Evolutionary conservation across 1,284 basidiomycete genomes (phyloP).

Genomic region (Ganoderma sinense): DNA sequence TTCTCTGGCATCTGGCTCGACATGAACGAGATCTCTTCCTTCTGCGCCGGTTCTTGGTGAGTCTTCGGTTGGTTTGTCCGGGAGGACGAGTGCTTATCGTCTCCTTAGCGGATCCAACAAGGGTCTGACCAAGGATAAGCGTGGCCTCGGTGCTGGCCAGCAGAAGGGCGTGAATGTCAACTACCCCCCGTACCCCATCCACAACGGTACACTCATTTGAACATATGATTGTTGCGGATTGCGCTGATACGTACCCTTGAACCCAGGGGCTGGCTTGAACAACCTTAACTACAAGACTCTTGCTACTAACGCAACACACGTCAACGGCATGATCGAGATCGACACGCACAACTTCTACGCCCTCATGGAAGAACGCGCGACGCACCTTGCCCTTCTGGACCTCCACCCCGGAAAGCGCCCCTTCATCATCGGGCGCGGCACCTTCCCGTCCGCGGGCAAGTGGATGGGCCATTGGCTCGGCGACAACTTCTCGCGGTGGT

Average conservation of each 20-base stretch:
- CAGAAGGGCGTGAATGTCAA: conserved; percentile 58
- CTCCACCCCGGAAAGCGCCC: conserved; percentile 64
- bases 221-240: not conserved
- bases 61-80: conserved; percentile 26
- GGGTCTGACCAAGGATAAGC: conserved; percentile 58
- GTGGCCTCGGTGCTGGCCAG: conserved; percentile 51
- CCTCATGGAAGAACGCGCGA: conserved; percentile 68
- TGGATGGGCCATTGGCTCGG: conserved; percentile 62
- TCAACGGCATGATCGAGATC: conserved; percentile 59
- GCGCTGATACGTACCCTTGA: conserved; percentile 3
- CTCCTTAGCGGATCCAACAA: conserved; percentile 54
- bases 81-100: not conserved
- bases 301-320: conserved; percentile 68
- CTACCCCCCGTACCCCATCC: conserved; percentile 71
- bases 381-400: conserved; percentile 60
- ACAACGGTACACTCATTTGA: conserved; percentile 58
- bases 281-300: conserved; percentile 57
- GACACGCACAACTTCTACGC: conserved; percentile 75
- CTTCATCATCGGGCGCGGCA: conserved; percentile 71
- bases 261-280: conserved; percentile 46
- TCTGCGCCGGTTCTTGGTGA: conserved; percentile 70
- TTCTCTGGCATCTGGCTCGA: conserved; percentile 81
- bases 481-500: conserved; percentile 75
- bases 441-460: conserved; percentile 70
- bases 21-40: conserved; percentile 76